These are phyloP conservation scores for Cercophora sp. DNA, from an alignment of 495 filamentous ascomycete species.

Conservation along the genomic window DNA sequence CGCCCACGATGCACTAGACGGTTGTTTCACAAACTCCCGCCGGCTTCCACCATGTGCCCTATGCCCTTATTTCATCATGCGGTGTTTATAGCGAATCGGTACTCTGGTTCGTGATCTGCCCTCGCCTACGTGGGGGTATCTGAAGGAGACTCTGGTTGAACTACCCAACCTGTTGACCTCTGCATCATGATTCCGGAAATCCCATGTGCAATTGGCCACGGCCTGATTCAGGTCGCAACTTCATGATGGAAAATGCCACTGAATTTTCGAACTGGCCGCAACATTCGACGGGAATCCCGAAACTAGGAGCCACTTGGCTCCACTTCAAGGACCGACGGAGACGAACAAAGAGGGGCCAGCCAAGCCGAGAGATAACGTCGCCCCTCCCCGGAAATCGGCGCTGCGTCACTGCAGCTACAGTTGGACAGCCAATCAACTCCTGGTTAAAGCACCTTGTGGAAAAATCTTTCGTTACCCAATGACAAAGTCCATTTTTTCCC, in stretches of 20 bases:
- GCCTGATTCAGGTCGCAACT: too few species aligned
- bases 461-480: slow-evolving; percentile 15
- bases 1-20: too few species aligned
- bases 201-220: too few species aligned
- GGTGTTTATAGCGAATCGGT: slow-evolving; percentile 2
- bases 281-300: background rate
- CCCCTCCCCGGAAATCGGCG: background rate
- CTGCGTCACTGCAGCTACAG: background rate
- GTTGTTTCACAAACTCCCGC: background rate
- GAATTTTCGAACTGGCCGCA: too few species aligned
- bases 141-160: too few species aligned
- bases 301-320: background rate
- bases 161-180: background rate
- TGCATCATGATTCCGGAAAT: too few species aligned
- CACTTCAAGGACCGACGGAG: background rate
- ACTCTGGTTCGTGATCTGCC: background rate
- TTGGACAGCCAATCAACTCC: slow-evolving; percentile 11
- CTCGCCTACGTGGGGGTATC: background rate
- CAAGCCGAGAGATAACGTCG: slow-evolving; percentile 5
- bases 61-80: background rate
- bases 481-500: slow-evolving; percentile 16
- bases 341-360: slow-evolving; percentile 6
- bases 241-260: too few species aligned
- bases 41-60: background rate
- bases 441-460: slow-evolving; percentile 5